A percentile compares a stretch with the other conserved stretches of the same genome.
phyloP scores from a whole-genome alignment of 1,284 basidiomycete genomes.

The Xerocomus cyaneibrunnescens region DNA sequence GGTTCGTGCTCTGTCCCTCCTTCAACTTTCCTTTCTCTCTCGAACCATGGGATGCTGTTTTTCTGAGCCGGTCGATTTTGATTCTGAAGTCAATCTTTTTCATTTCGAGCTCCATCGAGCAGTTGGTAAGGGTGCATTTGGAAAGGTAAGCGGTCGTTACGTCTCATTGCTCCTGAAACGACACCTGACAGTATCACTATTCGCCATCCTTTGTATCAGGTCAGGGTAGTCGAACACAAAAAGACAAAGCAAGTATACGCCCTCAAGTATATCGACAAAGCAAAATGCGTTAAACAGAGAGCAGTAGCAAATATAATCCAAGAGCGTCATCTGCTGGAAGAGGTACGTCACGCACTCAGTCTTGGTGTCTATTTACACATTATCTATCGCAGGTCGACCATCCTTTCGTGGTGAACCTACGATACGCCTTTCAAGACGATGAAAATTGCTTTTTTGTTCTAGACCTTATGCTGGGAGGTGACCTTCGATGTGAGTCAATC shows the following conservation, averaged over 20 bases:
- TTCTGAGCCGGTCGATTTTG: slow-evolving; percentile 87
- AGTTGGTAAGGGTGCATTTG: slow-evolving; percentile 97
- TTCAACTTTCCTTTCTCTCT: slow-evolving; percentile 36
- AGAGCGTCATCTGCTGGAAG: slow-evolving; percentile 86
- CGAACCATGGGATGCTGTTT: slow-evolving; percentile 59
- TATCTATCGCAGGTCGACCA: slow-evolving; percentile 75
- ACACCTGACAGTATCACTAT: background rate
- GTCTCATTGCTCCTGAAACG: background rate
- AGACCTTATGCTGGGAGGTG: slow-evolving; percentile 95
- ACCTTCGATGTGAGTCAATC: slow-evolving; percentile 76
- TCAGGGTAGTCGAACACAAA: slow-evolving; percentile 95
- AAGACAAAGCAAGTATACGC: slow-evolving; percentile 91
- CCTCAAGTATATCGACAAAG: slow-evolving; percentile 98
- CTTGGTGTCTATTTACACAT: slow-evolving; percentile 16
- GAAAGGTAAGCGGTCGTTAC: slow-evolving; percentile 67
- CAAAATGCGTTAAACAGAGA: slow-evolving; percentile 88
- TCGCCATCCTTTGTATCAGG: slow-evolving; percentile 38
- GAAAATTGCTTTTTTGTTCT: slow-evolving; percentile 98
- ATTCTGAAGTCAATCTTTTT: slow-evolving; percentile 91
- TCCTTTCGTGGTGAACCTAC: slow-evolving; percentile 90
- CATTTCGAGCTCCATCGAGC: slow-evolving; percentile 94
- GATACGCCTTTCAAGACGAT: slow-evolving; percentile 98
- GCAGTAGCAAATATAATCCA: slow-evolving; percentile 95
- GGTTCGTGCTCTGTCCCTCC: slow-evolving; percentile 23
- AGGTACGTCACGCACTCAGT: slow-evolving; percentile 52